These are phyloP conservation scores for Neofusicoccum sp. DNA, from an alignment of 2,329 filamentous ascomycete species.

Conservation along the genomic window DNA sequence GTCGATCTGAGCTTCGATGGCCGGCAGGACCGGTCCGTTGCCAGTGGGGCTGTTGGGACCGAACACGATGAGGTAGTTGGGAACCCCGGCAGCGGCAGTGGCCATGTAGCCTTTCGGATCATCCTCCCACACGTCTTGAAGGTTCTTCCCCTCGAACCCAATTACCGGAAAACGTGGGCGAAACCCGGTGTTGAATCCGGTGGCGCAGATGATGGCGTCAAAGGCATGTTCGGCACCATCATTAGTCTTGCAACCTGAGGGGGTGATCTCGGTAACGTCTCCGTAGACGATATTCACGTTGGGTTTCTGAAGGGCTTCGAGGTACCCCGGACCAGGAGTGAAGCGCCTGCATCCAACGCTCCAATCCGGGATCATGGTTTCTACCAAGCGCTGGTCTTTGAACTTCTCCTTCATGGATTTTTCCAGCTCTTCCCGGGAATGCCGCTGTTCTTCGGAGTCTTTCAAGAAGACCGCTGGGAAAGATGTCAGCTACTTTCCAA, in stretches of 20 bases:
- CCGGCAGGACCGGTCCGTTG: slow-evolving; percentile 42
- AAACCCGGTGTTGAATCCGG: slow-evolving; percentile 34
- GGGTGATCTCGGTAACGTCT: slow-evolving; percentile 29
- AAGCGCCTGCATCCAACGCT: slow-evolving; percentile 38
- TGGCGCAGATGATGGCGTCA: slow-evolving; percentile 34
- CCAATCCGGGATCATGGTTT: slow-evolving; percentile 46
- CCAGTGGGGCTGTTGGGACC: slow-evolving; percentile 41
- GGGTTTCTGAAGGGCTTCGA: slow-evolving; percentile 31
- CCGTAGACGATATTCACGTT: slow-evolving; percentile 26
- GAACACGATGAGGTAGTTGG: slow-evolving; percentile 46
- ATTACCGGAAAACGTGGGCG: slow-evolving; percentile 37
- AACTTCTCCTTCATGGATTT: too few species aligned
- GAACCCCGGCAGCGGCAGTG: slow-evolving; percentile 44
- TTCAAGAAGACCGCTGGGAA: slow-evolving; percentile 45
- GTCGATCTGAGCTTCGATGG: slow-evolving; percentile 40
- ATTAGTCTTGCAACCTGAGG: slow-evolving; percentile 28
- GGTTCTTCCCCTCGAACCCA: slow-evolving; percentile 37
- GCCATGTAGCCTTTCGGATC: slow-evolving; percentile 46
- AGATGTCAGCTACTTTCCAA: too few species aligned
- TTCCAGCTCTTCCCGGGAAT: slow-evolving; percentile 39
- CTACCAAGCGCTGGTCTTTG: slow-evolving; percentile 39
- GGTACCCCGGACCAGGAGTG: slow-evolving; percentile 33
- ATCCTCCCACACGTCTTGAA: slow-evolving; percentile 46
- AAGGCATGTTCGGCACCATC: slow-evolving; percentile 26
- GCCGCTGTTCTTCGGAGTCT: slow-evolving; percentile 39